Evolutionary conservation across 1,284 basidiomycete genomes (phyloP).

Genomic region (Malassezia brasiliensis): DNA sequence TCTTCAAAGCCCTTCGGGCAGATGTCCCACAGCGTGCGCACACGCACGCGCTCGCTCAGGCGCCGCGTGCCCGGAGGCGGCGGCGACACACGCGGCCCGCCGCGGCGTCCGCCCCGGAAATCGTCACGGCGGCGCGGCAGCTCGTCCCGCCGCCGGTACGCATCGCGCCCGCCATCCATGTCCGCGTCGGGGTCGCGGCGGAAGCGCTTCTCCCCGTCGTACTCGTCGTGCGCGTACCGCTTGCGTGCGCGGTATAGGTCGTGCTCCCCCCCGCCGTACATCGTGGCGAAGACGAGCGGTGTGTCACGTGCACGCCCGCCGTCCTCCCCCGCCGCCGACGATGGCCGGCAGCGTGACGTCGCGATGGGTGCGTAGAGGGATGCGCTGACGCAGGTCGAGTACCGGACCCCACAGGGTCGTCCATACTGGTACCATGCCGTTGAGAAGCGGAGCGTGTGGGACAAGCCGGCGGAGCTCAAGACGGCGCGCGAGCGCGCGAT

Average conservation of each 20-base stretch:
- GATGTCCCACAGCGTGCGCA: constrained; percentile 89
- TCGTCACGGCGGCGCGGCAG: constrained; percentile 49
- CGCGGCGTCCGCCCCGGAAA: constrained; percentile 52
- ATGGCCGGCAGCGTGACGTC: background rate
- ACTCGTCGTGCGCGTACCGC: constrained; percentile 18
- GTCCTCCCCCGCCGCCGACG: background rate
- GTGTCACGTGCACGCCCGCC: background rate
- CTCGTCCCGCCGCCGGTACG: constrained; percentile 43
- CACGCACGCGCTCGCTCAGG: constrained; percentile 72
- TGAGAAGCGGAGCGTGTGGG: constrained; percentile 43
- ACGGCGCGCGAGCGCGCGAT: constrained; percentile 40
- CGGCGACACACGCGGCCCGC: constrained; percentile 70
- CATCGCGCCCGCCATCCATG: constrained; percentile 4
- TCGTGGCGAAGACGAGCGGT: background rate
- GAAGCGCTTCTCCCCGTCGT: constrained; percentile 19
- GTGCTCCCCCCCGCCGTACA: background rate
- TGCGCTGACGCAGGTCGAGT: constrained; percentile 24
- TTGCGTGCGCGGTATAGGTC: constrained; percentile 1
- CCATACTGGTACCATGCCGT: constrained; percentile 42
- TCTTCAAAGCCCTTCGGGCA: constrained; percentile 89
- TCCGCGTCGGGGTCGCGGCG: constrained; percentile 2
- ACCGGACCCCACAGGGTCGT: constrained; percentile 36
- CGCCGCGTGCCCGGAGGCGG: constrained; percentile 77
- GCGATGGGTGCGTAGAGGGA: constrained; percentile 9
- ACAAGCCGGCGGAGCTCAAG: constrained; percentile 45